Evolutionary conservation across 169 alveolate species (phyloP), one percentile per base, ranked within the genome.

Genomic region (Miamiensis avidus): DNA sequence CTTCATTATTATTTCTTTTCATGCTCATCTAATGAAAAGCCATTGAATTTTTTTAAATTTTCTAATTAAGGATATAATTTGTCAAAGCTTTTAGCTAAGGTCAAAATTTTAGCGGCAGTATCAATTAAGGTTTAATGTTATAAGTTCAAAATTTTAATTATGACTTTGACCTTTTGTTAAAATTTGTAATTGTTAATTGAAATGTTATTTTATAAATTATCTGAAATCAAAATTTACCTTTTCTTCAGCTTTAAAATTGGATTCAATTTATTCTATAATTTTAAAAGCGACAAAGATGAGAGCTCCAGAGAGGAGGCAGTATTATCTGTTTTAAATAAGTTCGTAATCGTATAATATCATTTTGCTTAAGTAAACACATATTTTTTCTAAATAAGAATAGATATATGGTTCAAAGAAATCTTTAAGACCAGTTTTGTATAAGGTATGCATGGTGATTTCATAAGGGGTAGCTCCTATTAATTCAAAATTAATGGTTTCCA

Each of bases 281-380:
- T 85, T 85, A 49, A 91, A 88, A 15, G 85, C 93, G 76, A 89
- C 92, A 82, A 85, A 91, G 32, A 91, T 88, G 20, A 89, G 75
- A 25, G 93, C 82, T 31, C 92, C 93, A 30, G 92, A 93, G 32
- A 88, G 84, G 33, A 87, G 76, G 78, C 89, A 81, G 79, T 88
- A 85, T 27, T 86, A 86, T 72, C 82, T 82, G 79, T 85, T 88
- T 82, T 88, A 85, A 65, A 82, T 34, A 30, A 88, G 84, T 29
- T 87, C 87, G 87, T 89, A 91, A 82, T 91, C 95, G 85, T 91
- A 89, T 20, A 89, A 84, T 32, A 89, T 85, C 95, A 91, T 91
- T 85, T 91, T 91, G 31, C 91, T 89, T n/a, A 91, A 83, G 84
- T 91, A 91, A 31, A 91, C 76, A 75, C 93, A 91, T 0, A 91